Evolutionary conservation across 2,329 filamentous ascomycete species (phyloP), one percentile per base, ranked within the genome.

Genomic region (Sordariomycetes sp.): DNA sequence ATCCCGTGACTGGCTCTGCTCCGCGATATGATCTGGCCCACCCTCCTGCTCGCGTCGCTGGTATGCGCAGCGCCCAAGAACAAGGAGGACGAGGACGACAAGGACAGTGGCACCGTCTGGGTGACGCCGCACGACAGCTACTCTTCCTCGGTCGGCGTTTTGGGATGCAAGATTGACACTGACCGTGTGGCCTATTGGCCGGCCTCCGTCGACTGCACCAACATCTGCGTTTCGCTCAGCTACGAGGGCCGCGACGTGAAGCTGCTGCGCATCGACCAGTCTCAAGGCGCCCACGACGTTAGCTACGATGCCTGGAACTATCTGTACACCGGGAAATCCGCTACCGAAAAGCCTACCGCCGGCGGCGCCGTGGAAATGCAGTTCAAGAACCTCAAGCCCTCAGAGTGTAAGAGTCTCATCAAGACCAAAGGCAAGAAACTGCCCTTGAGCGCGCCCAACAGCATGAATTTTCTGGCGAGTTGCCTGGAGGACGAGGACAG

Each of bases 181-280:
- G 64, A 78, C 54, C 70, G 72, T 38, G 60, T 77, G 36, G 73
- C 73, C 17, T 78, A 78, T 59, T 78, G 71, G 70, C 74, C 74
- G 4, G 46, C 46, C n/a, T 50, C 62, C 4, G 58, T 73, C 37
- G 62, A 66, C 56, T 78, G 73, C 59, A 56, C 60, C 53, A 66
- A 68, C 46, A 58, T 77, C 45, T 78, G 73, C 55, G 57, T 77
- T 38, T 62, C 64, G 35, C 55, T 78, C 35, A 59, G 54, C 29
- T 63, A 69, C 51, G 50, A 57, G 21, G 21, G 57, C 37, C 69
- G 71, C 31, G 57, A 55, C 17, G 57, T 80, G 38, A 64, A 75
- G 40, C 72, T 86, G 30, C 63, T 78, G 26, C 69, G 68, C 47
- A 55, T 78, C 45, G 74, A 78, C 54, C 58, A 64, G 41, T 77